Conservation (phyloP, 441 rosid genomes). For the Gossypium laxum region DNA sequence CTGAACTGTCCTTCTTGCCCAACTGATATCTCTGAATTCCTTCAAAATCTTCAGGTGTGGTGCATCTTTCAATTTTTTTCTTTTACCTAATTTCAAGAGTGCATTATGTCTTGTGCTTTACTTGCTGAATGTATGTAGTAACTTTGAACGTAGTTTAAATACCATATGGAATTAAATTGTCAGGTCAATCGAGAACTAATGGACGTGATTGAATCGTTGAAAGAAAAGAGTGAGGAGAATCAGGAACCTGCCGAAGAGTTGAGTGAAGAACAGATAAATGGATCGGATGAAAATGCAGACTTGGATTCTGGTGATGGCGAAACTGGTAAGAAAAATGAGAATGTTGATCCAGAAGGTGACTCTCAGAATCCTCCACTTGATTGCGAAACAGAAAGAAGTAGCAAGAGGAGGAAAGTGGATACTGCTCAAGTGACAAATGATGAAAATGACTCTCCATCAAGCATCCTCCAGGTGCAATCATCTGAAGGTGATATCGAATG, state of each 20-base stretch:
- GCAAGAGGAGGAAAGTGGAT: slow-evolving; percentile 16
- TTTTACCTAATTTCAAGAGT: background rate
- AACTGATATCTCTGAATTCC: slow-evolving; percentile 42
- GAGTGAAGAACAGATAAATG: slow-evolving; percentile 14
- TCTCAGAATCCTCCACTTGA: background rate
- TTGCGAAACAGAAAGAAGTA: background rate
- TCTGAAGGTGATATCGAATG: slow-evolving; percentile 19
- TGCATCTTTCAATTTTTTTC: background rate
- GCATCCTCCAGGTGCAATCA: slow-evolving; percentile 18
- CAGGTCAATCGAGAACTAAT: slow-evolving; percentile 51
- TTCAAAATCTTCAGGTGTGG: slow-evolving; percentile 36
- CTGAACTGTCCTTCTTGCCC: slow-evolving; percentile 46
- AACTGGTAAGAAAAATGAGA: background rate
- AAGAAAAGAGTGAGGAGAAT: slow-evolving; percentile 23
- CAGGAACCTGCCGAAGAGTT: slow-evolving; percentile 8
- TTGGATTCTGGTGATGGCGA: background rate
- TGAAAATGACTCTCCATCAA: slow-evolving; percentile 15
- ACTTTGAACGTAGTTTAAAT: background rate
- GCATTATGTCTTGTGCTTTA: background rate
- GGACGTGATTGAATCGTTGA: slow-evolving; percentile 38
- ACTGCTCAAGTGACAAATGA: background rate
- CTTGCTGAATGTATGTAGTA: background rate
- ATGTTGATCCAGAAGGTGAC: background rate
- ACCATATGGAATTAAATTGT: background rate
- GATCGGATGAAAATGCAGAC: background rate